Evolutionary conservation across 768 basidiomycete genomes (phyloP), one percentile per base, ranked within the genome.

Genomic region (Mycena chlorophos): DNA sequence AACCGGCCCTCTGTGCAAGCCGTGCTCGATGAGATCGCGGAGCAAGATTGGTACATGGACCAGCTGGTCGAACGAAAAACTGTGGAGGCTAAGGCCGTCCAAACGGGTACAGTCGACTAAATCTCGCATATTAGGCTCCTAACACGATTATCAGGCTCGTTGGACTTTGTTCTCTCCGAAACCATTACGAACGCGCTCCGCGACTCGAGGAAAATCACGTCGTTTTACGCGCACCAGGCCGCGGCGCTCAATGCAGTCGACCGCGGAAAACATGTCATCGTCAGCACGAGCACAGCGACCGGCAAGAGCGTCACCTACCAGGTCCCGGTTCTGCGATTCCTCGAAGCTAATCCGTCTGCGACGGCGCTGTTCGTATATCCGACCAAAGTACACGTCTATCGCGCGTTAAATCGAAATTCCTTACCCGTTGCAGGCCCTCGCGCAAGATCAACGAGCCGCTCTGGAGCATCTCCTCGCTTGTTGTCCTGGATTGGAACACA

Each of bases 281-380:
- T 94, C 26, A 94, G 91, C 4, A 95, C 93, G 0, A 88, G 87
- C 59, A 96, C 94, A 6, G 92, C 93, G 5, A 93, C 91, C 3
- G 91, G 91, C 3, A 94, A 93, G 73, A 92, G 89, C 70, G 73
- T 92, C 14, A 91, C 93, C 39, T 94, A 92, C 68, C 91, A 93
- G 75, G 90, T 86, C 20, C 92, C 93, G 0, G 65, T 91, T 4
- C 68, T 95, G 55, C 76, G 69, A 37, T 80, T 81, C 59, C 69
- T 94, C 51, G 85, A 91, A 69, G 75, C 79, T 22, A 79, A 92
- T 64, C 65, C 67, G 0, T 65, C 70, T 14, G 68, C 87, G 10
- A 94, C 86, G 0, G 89, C 90, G 0, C 79, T 96, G 34, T 88
- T 92, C 65, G 81, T 96, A 30, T 96, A 93, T 63, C 93, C 93